Evolutionary conservation across 768 basidiomycete genomes (phyloP).

Genomic region (Pleurotus citrinopileatus): DNA sequence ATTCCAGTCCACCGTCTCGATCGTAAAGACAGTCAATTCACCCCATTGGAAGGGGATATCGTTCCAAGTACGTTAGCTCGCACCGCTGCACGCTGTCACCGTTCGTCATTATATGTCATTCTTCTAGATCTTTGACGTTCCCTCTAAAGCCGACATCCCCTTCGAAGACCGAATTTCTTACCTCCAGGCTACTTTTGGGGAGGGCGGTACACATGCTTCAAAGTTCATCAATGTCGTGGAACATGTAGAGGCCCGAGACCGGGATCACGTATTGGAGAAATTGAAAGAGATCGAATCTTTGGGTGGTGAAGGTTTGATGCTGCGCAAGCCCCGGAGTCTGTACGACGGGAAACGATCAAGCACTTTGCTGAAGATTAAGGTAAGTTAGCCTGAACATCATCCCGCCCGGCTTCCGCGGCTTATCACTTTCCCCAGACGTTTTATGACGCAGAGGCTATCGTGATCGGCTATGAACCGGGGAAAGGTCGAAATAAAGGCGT

Average conservation of each 20-base stretch:
- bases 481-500: slow-evolving; percentile 49
- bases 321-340: slow-evolving; percentile 43
- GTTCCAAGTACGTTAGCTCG: slow-evolving; percentile 42
- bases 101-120: background rate
- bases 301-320: slow-evolving; percentile 61
- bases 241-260: slow-evolving; percentile 40
- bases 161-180: slow-evolving; percentile 51
- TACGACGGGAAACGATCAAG: slow-evolving; percentile 50
- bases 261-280: slow-evolving; percentile 51
- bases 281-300: slow-evolving; percentile 51
- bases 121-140: slow-evolving; percentile 53
- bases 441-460: slow-evolving; percentile 58
- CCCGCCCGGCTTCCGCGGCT: background rate
- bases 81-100: background rate
- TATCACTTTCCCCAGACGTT: slow-evolving; percentile 36
- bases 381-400: slow-evolving; percentile 13
- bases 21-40: slow-evolving; percentile 57
- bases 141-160: slow-evolving; percentile 39
- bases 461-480: slow-evolving; percentile 54
- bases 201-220: slow-evolving; percentile 37
- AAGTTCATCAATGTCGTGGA: slow-evolving; percentile 46
- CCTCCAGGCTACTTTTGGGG: slow-evolving; percentile 45
- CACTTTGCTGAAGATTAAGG: slow-evolving; percentile 55
- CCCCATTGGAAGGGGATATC: slow-evolving; percentile 54
- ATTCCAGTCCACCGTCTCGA: slow-evolving; percentile 57